These are phyloP conservation scores for Melianthus villosus DNA, from an alignment of 441 rosid species.

Conservation along the genomic window DNA sequence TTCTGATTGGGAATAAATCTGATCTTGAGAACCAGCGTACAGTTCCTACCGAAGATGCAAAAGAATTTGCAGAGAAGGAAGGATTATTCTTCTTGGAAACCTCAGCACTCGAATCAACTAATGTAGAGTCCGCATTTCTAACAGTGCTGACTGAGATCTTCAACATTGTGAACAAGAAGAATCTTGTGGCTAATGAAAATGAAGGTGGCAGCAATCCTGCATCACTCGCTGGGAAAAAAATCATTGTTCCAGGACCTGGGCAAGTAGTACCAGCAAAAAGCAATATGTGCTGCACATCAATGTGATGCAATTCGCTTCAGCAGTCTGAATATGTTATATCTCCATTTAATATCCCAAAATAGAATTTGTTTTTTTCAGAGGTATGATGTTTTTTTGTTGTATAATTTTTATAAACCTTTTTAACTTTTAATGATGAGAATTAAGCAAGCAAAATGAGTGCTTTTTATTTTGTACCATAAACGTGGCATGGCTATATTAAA, in stretches of 20 bases:
- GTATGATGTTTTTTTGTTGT: no score
- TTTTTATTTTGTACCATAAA: no score
- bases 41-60: slow-evolving; percentile 41
- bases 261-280: slow-evolving; percentile 16
- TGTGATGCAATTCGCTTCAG: no score
- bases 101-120: slow-evolving; percentile 40
- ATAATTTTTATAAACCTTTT: no score
- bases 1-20: slow-evolving; percentile 44
- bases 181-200: slow-evolving; percentile 29
- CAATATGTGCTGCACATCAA: slow-evolving; percentile 27
- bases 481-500: no score
- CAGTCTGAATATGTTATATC: no score
- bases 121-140: slow-evolving; percentile 41
- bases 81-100: slow-evolving; percentile 42
- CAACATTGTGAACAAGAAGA: slow-evolving; percentile 29
- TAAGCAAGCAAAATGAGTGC: no score
- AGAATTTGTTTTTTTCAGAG: no score
- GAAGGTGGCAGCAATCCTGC: slow-evolving; percentile 28
- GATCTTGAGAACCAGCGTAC: slow-evolving; percentile 32
- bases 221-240: slow-evolving; percentile 34
- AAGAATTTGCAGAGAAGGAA: slow-evolving; percentile 39
- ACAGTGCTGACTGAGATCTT: slow-evolving; percentile 34
- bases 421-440: no score
- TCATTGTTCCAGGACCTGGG: slow-evolving; percentile 28
- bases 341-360: no score